A percentile compares a stretch with the other conserved stretches of the same genome.
phyloP scores from a whole-genome alignment of 2,329 filamentous ascomycete genomes.

The Ustulina deusta region DNA sequence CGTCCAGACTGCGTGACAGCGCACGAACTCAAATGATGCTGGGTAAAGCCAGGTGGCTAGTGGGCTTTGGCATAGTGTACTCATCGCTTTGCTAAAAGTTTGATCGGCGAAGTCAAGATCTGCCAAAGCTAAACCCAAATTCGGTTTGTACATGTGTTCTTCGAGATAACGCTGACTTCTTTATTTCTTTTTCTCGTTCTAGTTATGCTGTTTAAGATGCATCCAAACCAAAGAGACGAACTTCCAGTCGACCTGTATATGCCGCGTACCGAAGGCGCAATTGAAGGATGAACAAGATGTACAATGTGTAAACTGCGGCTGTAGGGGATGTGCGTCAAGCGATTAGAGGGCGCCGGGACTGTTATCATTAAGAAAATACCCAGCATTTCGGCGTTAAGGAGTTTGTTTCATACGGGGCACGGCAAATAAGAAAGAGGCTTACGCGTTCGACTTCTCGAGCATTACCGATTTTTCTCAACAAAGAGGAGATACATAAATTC shows the following conservation, averaged over 20 bases:
- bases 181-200: slow-evolving; percentile 50
- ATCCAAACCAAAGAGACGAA: slow-evolving; percentile 99
- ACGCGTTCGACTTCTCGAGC: slow-evolving; percentile 2
- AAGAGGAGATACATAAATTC: slow-evolving; percentile 10
- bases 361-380: slow-evolving; percentile 37
- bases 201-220: slow-evolving; percentile 94
- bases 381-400: slow-evolving; percentile 45
- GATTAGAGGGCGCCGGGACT: slow-evolving; percentile 65
- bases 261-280: slow-evolving; percentile 88
- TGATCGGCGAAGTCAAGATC: background rate
- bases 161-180: slow-evolving; percentile 26
- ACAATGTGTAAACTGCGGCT: slow-evolving; percentile 95
- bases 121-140: background rate
- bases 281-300: slow-evolving; percentile 91
- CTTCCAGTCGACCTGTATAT: slow-evolving; percentile 97
- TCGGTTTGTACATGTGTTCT: background rate
- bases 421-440: slow-evolving; percentile 5
- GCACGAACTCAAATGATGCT: background rate
- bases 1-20: background rate
- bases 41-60: background rate
- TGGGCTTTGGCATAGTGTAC: background rate
- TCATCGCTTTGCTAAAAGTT: background rate
- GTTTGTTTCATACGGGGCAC: slow-evolving; percentile 23
- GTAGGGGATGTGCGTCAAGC: slow-evolving; percentile 87
- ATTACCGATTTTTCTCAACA: background rate